Conservation (phyloP, 352 stramenopile species). For the Pythium pyrilobum region DNA sequence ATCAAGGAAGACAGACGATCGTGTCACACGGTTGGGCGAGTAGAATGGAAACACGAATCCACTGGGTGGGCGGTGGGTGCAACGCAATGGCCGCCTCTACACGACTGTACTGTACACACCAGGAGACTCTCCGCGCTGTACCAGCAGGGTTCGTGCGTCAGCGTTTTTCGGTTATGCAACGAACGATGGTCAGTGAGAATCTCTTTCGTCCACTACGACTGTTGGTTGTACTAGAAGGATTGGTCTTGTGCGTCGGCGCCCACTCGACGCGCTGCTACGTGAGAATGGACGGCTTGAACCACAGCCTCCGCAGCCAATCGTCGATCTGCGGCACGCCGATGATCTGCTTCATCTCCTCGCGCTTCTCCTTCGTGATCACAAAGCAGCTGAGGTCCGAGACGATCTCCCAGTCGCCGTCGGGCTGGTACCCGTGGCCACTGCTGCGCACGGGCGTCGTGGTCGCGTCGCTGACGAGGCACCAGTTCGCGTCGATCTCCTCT, state of each 20-base stretch:
- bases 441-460: conserved; percentile 34
- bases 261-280: too few relatives aligned
- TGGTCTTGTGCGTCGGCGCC: too few relatives aligned
- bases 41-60: too few relatives aligned
- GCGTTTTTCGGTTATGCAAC: too few relatives aligned
- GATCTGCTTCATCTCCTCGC: conserved; percentile 50
- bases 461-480: conserved; percentile 65
- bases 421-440: conserved; percentile 6
- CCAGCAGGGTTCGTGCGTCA: too few relatives aligned
- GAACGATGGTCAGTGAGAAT: too few relatives aligned
- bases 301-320: conserved; percentile 61
- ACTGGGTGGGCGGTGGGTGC: conserved; percentile 12
- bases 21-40: conserved; percentile 2
- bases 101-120: too few relatives aligned
- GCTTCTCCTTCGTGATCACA: conserved; percentile 51
- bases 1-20: too few relatives aligned
- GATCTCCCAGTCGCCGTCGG: conserved; percentile 62
- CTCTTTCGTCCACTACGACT: too few relatives aligned
- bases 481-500: conserved; percentile 82
- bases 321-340: conserved; percentile 58
- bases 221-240: too few relatives aligned
- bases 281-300: conserved; percentile 28
- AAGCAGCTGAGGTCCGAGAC: conserved; percentile 59
- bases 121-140: too few relatives aligned
- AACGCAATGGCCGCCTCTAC: not conserved